Conservation (phyloP, 164 flowering plant species). For the Magnolia officinalis region DNA sequence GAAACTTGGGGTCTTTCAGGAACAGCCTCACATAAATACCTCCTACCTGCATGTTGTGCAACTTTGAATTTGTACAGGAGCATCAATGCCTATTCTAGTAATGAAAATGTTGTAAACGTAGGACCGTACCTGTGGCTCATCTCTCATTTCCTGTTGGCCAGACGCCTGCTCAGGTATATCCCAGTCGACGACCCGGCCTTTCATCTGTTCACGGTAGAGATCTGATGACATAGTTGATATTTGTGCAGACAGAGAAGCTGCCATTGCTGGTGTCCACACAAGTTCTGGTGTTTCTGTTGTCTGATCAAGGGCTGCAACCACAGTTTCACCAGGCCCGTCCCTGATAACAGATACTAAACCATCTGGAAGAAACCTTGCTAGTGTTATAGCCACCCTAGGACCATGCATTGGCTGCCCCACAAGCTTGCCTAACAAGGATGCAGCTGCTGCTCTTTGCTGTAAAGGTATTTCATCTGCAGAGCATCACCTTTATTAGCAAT, state of each 20-base stretch:
- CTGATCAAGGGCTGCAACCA: constrained; percentile 79
- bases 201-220: constrained; percentile 86
- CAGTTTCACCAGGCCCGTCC: constrained; percentile 99
- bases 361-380: constrained; percentile 96
- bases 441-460: constrained; percentile 95
- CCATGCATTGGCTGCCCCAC: constrained; percentile 99
- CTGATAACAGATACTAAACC: constrained; percentile 83
- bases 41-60: constrained; percentile 64
- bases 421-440: constrained; percentile 94
- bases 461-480: constrained; percentile 86
- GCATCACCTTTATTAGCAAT: neutral
- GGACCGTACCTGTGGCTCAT: constrained; percentile 88
- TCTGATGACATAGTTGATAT: constrained; percentile 93
- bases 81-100: neutral
- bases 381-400: constrained; percentile 93
- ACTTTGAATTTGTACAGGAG: neutral
- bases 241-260: constrained; percentile 91
- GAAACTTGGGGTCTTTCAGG: constrained; percentile 97
- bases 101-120: constrained; percentile 1
- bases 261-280: constrained; percentile 99
- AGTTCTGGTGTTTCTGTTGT: constrained; percentile 99
- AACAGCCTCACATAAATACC: constrained; percentile 96
- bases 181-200: constrained; percentile 96
- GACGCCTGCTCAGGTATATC: constrained; percentile 97
- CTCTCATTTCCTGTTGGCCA: constrained; percentile 92